Percentiles rank a stretch among this genome's conserved stretches.
Evolutionary conservation across 768 basidiomycete genomes (phyloP).

Genomic region (Tylopilus sp.): DNA sequence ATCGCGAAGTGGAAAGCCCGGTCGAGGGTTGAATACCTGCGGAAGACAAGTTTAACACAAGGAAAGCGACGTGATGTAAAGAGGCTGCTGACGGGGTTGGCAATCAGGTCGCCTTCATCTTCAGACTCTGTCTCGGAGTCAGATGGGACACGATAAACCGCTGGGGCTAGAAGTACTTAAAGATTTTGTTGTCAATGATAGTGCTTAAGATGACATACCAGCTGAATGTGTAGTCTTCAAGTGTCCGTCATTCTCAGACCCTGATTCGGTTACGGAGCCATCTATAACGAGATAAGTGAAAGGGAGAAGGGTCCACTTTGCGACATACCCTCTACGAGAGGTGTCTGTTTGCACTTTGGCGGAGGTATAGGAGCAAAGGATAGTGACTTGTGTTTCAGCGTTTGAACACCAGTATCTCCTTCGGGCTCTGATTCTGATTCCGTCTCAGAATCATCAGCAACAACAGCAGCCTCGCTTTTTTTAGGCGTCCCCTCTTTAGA

Average conservation of each 20-base stretch:
- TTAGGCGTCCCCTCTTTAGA: conserved; percentile 4
- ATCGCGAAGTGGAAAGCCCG: conserved; percentile 48
- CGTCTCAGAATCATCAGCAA: conserved; percentile 27
- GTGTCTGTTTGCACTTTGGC: conserved; percentile 18
- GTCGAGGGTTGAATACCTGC: conserved; percentile 46
- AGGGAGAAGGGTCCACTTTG: neutral
- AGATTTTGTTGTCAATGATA: neutral
- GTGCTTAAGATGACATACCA: conserved; percentile 18
- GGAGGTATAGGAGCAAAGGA: conserved; percentile 8
- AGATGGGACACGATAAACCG: conserved; percentile 4
- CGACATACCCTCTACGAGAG: conserved; percentile 18
- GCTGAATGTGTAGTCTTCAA: conserved; percentile 4
- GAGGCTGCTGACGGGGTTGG: conserved; percentile 27
- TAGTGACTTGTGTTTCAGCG: conserved; percentile 27
- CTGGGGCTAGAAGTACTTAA: neutral
- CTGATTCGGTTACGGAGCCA: conserved; percentile 48
- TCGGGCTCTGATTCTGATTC: conserved; percentile 33
- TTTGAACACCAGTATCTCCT: neutral
- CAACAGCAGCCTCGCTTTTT: neutral
- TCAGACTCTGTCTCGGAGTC: conserved; percentile 47
- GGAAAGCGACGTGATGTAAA: neutral
- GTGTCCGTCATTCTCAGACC: conserved; percentile 30
- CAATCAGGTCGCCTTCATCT: conserved; percentile 31
- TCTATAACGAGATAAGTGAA: conserved; percentile 13
- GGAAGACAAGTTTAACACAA: neutral